Evolutionary conservation across 768 basidiomycete species (phyloP).

Genomic region (Hericium erinaceus): DNA sequence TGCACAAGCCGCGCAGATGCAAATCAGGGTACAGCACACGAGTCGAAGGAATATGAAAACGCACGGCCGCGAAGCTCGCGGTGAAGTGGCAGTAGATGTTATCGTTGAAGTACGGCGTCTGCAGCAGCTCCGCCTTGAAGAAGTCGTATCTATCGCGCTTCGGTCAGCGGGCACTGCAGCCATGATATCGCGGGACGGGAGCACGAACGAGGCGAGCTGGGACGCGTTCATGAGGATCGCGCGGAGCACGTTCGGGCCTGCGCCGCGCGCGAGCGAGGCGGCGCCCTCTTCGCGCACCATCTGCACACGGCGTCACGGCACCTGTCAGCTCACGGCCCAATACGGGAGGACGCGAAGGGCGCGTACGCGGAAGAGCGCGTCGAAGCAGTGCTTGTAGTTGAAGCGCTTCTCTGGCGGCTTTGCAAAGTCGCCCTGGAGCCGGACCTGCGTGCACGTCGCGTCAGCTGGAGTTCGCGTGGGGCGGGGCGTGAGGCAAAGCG

Average conservation of each 20-base stretch:
- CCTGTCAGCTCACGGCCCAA: constrained; percentile 4
- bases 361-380: constrained; percentile 78
- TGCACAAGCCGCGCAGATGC: constrained; percentile 15
- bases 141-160: constrained; percentile 63
- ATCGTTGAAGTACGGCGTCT: constrained; percentile 64
- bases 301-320: constrained; percentile 24
- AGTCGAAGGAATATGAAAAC: constrained; percentile 16
- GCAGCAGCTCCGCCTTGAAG: constrained; percentile 78
- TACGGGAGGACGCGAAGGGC: not conserved
- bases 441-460: constrained; percentile 36
- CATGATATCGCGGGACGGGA: not conserved
- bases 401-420: constrained; percentile 83
- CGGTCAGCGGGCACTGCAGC: not conserved
- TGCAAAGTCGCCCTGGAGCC: constrained; percentile 85
- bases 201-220: constrained; percentile 77
- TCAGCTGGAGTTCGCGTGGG: constrained; percentile 1
- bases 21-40: not conserved
- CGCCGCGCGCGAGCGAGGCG: constrained; percentile 66
- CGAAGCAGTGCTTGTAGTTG: constrained; percentile 85
- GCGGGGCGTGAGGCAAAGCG: not conserved
- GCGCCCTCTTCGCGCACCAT: constrained; percentile 85
- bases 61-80: constrained; percentile 77
- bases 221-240: constrained; percentile 86
- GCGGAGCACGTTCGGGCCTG: constrained; percentile 79
- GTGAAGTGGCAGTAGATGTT: constrained; percentile 80